Conservation (phyloP, 1,284 basidiomycete species). For the Tylopilus orsonianus region DNA sequence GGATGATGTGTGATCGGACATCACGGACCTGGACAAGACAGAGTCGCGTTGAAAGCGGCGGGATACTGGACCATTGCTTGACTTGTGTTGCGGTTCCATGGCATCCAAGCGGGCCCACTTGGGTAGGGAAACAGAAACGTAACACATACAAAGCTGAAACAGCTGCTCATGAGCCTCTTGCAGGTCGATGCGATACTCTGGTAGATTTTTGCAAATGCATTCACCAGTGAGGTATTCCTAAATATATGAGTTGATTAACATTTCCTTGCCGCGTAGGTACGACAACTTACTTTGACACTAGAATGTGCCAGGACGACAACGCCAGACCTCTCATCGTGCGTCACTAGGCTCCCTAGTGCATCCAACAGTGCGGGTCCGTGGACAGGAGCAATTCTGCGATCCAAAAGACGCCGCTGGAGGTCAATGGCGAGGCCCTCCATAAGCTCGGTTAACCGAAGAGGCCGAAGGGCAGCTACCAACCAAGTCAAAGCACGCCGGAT, state of each 20-base stretch:
- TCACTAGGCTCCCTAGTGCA: conserved; percentile 14
- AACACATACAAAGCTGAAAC: conserved; percentile 3
- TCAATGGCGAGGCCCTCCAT: conserved; percentile 11
- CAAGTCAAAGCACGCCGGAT: conserved; percentile 5
- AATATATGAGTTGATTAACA: neutral
- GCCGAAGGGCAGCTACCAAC: conserved; percentile 2
- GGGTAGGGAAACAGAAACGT: conserved; percentile 1
- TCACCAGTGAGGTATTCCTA: conserved; percentile 7
- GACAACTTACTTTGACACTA: conserved; percentile 15
- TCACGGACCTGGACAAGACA: too few relatives aligned
- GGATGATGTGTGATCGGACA: too few relatives aligned
- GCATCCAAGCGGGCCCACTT: neutral
- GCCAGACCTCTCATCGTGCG: conserved; percentile 7
- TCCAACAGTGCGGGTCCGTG: conserved; percentile 4
- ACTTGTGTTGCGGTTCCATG: too few relatives aligned
- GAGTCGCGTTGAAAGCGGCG: too few relatives aligned
- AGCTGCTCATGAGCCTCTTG: conserved; percentile 3
- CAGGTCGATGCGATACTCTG: conserved; percentile 1
- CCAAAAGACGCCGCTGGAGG: neutral
- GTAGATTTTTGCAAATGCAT: neutral
- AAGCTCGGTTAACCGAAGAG: conserved; percentile 5
- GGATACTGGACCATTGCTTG: too few relatives aligned
- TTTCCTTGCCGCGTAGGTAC: neutral
- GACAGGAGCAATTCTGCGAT: neutral
- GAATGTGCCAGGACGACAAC: conserved; percentile 13